Percentiles rank a stretch among this genome's conserved stretches.
Conservation (phyloP, 2,329 filamentous ascomycete species). For the Ambrosiella beaveri region DNA sequence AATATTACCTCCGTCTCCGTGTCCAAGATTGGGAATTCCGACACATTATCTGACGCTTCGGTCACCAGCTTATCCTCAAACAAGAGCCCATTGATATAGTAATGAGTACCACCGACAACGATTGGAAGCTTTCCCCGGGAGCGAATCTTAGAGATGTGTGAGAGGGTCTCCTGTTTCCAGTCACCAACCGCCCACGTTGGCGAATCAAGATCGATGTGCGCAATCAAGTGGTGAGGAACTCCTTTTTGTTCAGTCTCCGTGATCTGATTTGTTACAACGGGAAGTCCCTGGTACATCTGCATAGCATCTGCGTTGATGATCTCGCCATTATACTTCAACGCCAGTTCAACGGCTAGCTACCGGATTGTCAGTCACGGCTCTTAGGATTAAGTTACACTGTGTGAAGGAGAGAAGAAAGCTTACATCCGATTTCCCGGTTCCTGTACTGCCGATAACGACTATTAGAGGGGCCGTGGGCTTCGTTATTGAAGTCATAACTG, state of each 20-base stretch:
- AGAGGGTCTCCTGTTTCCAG: constrained; percentile 54
- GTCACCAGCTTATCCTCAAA: constrained; percentile 55
- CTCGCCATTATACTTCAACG: constrained; percentile 70
- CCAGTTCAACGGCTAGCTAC: constrained; percentile 78
- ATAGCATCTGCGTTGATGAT: constrained; percentile 96
- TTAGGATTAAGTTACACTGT: not conserved
- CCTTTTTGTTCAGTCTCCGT: constrained; percentile 55
- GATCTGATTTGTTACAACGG: constrained; percentile 93
- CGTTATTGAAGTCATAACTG: constrained; percentile 15
- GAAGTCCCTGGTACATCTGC: constrained; percentile 86
- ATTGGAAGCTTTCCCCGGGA: constrained; percentile 67
- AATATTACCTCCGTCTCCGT: constrained; percentile 55
- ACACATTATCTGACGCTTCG: constrained; percentile 20
- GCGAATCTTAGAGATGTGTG: constrained; percentile 60
- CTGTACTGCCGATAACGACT: constrained; percentile 74
- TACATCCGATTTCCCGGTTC: constrained; percentile 86
- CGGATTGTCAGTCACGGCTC: constrained; percentile 1
- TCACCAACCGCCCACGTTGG: constrained; percentile 68
- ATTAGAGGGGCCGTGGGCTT: constrained; percentile 45
- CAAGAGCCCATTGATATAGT: constrained; percentile 79
- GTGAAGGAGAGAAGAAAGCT: not conserved
- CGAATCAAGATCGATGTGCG: constrained; percentile 56
- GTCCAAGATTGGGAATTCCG: constrained; percentile 49
- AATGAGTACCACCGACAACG: constrained; percentile 85
- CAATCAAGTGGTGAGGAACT: constrained; percentile 76